Percentiles rank a stretch among this genome's conserved stretches.
Conservation (phyloP, 2,329 filamentous ascomycete species). For the Fusarium sp. region DNA sequence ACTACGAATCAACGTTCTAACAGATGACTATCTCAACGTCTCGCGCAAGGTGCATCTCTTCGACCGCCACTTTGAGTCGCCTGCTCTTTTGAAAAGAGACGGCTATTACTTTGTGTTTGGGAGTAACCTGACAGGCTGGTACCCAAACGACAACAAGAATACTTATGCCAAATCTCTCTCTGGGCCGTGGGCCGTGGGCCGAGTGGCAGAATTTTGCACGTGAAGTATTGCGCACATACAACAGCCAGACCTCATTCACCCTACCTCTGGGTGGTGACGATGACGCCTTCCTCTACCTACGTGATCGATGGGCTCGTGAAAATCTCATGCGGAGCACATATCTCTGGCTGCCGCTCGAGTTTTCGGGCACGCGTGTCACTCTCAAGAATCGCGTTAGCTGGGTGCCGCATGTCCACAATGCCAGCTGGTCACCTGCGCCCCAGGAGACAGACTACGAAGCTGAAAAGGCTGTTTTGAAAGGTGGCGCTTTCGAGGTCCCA, state of each 20-base stretch:
- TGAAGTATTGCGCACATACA: constrained; percentile 68
- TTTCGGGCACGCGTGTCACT: constrained; percentile 59
- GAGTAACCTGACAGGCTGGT: constrained; percentile 55
- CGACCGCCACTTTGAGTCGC: constrained; percentile 70
- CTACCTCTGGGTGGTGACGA: constrained; percentile 56
- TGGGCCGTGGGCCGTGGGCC: constrained; percentile 73
- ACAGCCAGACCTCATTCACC: constrained; percentile 73
- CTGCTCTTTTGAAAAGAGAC: constrained; percentile 72
- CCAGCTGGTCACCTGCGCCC: too few species aligned
- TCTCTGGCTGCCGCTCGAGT: constrained; percentile 73
- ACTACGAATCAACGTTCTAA: constrained; percentile 70
- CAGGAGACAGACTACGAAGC: too few species aligned
- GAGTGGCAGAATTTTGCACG: constrained; percentile 72
- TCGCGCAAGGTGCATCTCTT: constrained; percentile 66
- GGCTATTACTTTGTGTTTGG: constrained; percentile 74
- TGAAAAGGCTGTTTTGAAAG: too few species aligned
- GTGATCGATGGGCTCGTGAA: constrained; percentile 74
- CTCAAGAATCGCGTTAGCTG: not conserved
- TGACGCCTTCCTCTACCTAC: constrained; percentile 70
- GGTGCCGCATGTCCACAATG: not conserved
- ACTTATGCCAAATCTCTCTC: constrained; percentile 56
- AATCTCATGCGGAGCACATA: constrained; percentile 75
- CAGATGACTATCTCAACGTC: constrained; percentile 70
- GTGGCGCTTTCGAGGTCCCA: too few species aligned
- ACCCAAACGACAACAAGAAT: constrained; percentile 73